phyloP scores from a whole-genome alignment of 192 early-diverging fungal species.

The Dispira simplex region DNA sequence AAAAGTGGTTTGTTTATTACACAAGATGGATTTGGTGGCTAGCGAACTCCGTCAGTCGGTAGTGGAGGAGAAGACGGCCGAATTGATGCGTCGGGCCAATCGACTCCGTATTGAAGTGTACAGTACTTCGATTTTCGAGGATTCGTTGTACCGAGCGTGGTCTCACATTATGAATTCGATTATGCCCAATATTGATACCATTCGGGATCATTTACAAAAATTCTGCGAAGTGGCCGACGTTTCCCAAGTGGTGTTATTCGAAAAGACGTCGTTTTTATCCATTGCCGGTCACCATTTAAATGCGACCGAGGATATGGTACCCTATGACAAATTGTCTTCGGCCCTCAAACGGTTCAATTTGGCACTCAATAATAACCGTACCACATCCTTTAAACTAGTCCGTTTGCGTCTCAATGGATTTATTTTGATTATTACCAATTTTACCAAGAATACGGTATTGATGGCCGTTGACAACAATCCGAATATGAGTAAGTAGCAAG shows the following conservation, averaged over 20 bases:
- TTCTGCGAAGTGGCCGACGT: slow-evolving; percentile 82
- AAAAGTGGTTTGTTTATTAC: slow-evolving; percentile 88
- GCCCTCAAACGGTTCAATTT: slow-evolving; percentile 18
- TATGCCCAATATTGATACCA: slow-evolving; percentile 76
- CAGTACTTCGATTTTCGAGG: slow-evolving; percentile 23
- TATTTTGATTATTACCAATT: slow-evolving; percentile 28
- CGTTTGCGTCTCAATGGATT: slow-evolving; percentile 58
- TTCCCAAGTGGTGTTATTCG: slow-evolving; percentile 89
- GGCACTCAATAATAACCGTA: slow-evolving; percentile 25
- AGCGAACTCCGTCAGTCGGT: slow-evolving; percentile 54
- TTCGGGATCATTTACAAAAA: slow-evolving; percentile 63
- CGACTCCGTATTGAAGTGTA: slow-evolving; percentile 17
- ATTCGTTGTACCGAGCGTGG: slow-evolving; percentile 60
- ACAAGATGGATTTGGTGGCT: slow-evolving; percentile 94
- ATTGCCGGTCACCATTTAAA: slow-evolving; percentile 59
- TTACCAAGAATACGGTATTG: slow-evolving; percentile 32
- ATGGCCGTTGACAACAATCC: slow-evolving; percentile 25
- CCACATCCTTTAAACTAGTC: slow-evolving; percentile 59
- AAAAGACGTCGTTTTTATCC: slow-evolving; percentile 88
- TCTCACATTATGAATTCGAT: slow-evolving; percentile 90
- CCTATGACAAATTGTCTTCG: background rate
- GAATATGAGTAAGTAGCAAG: slow-evolving; percentile 14
- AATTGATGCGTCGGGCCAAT: slow-evolving; percentile 18
- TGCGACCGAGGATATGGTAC: slow-evolving; percentile 16
- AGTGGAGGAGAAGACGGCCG: slow-evolving; percentile 18